These are phyloP conservation scores for Myxozyma lipomycoides DNA, from an alignment of 805 yeast species.

Conservation along the genomic window DNA sequence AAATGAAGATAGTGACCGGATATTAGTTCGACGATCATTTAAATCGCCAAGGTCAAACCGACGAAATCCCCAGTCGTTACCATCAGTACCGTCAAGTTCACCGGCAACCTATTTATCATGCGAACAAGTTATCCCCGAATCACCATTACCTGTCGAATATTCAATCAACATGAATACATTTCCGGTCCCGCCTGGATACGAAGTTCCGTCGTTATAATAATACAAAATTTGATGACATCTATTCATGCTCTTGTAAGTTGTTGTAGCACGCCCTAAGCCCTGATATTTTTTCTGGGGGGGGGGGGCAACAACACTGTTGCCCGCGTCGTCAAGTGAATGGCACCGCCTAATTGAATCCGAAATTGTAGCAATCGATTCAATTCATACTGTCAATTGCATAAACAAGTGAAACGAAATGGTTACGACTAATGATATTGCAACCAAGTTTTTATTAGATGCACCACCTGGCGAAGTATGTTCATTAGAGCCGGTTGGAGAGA, in stretches of 20 bases:
- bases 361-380: too few species aligned
- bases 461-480: constrained; percentile 53
- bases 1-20: background rate
- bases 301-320: too few species aligned
- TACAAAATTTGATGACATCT: constrained; percentile 20
- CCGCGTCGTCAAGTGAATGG: too few species aligned
- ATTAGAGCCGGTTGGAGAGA: constrained; percentile 9
- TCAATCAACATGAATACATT: background rate
- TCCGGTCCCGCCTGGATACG: background rate
- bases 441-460: constrained; percentile 45
- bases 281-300: too few species aligned
- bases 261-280: too few species aligned
- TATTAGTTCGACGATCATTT: background rate
- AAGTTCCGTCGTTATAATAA: background rate
- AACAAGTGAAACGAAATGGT: too few species aligned
- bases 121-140: background rate
- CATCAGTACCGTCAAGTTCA: too few species aligned
- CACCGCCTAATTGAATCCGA: too few species aligned
- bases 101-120: too few species aligned
- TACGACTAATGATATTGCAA: constrained; percentile 6
- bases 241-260: background rate
- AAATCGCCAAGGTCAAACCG: too few species aligned
- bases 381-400: too few species aligned
- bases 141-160: background rate
- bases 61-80: too few species aligned